A percentile compares a stretch with the other conserved stretches of the same genome.
These are phyloP conservation scores for Buxus sempervirens DNA, from an alignment of 164 flowering plant genomes.

Conservation along the genomic window DNA sequence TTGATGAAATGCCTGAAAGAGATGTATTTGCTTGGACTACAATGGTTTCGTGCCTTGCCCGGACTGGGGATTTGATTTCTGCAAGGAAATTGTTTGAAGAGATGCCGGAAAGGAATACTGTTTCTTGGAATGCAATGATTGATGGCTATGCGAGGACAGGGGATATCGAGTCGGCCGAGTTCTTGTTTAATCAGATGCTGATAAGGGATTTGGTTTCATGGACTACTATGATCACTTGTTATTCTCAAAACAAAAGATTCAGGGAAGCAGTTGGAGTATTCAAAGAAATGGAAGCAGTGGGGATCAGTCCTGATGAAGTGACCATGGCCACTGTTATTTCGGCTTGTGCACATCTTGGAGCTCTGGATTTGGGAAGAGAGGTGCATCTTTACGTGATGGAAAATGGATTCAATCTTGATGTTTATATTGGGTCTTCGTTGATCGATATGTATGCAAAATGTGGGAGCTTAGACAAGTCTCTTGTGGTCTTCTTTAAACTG, in stretches of 20 bases:
- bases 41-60: constrained; percentile 44
- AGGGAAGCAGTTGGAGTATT: constrained; percentile 50
- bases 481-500: constrained; percentile 64
- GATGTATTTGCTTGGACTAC: constrained; percentile 69
- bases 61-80: constrained; percentile 45
- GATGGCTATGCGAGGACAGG: constrained; percentile 60
- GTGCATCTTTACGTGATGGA: constrained; percentile 42
- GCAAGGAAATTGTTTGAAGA: constrained; percentile 56
- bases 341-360: constrained; percentile 84
- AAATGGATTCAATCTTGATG: constrained; percentile 50
- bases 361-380: constrained; percentile 59
- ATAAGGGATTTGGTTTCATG: constrained; percentile 67
- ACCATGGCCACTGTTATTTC: constrained; percentile 67
- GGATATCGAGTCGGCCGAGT: constrained; percentile 45
- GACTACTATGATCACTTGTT: constrained; percentile 80
- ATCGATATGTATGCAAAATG: constrained; percentile 89
- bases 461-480: constrained; percentile 63
- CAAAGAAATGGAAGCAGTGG: constrained; percentile 43
- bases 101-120: constrained; percentile 60
- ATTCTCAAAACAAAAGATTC: constrained; percentile 46
- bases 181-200: constrained; percentile 51
- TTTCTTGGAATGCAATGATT: constrained; percentile 73
- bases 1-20: constrained; percentile 78
- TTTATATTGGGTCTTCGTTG: constrained; percentile 72
- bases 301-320: constrained; percentile 56